Evolutionary conservation across 176 grass and related monocot species (phyloP), one percentile per base, ranked within the genome.

Genomic region (Eragrostis curvula): DNA sequence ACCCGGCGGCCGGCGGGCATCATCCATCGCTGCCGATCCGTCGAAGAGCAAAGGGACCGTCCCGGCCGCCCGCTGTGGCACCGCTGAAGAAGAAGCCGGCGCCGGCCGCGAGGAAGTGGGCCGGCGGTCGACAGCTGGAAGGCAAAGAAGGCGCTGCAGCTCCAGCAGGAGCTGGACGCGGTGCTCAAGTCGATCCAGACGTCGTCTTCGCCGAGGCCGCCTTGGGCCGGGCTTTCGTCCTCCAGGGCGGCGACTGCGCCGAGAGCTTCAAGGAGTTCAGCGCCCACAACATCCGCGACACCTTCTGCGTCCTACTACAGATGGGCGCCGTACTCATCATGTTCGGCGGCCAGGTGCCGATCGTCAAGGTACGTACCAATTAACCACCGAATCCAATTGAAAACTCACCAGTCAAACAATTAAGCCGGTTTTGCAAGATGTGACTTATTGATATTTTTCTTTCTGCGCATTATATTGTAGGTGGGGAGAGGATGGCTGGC

Each of bases 251-350:
- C 0, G 95, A 97, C 78, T 99, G 97, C 56, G 97, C 97, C 8
- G 97, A 99, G 91, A 99, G 97, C 91, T 99, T 99, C 97, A 99
- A 99, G 93, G 97, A 99, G 87, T 99, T 99, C 85, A 87, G 96
- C 84, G 93, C 93, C 10, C 96, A 92, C 77, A 99, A 99, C 62
- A 99, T 96, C 80, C 79, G 97, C 7, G 97, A 99, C 82, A 99
- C 97, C 45, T 99, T 99, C 92, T 83, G 95, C 52, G 81, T 97
- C 58, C 87, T 97, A 62, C 95, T 97, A 40, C 95, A 97, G 95
- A 97, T 97, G 95, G 81, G 92, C 90, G 95, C 79, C 41, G 95
- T n/a, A n/a, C n/a, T 97, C 69, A 92, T 97, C 78, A 97, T 97
- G 95, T 97, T 97, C 87, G 95, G 95, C 45, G 92, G 92, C 14